Percentiles rank a stretch among this genome's conserved stretches.
Conservation (phyloP, 2,329 filamentous ascomycete genomes). For the Amauroascus niger region DNA sequence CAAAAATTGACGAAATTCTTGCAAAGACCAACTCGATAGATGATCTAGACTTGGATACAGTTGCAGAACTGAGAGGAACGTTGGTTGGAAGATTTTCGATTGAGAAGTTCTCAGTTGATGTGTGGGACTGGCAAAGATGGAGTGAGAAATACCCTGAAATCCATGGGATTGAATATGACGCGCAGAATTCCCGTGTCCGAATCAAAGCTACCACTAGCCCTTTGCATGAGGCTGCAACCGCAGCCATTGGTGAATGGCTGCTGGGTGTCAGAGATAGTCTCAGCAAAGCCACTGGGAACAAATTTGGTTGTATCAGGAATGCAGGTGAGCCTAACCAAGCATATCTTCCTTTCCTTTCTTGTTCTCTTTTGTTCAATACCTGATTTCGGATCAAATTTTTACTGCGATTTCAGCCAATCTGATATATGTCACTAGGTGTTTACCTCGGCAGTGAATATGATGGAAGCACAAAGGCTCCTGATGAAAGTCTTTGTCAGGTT, state of each 20-base stretch:
- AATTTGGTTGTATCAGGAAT: constrained; percentile 7
- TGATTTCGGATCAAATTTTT: too few relatives aligned
- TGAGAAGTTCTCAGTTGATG: constrained; percentile 12
- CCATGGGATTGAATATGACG: constrained; percentile 11
- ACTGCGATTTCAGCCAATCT: constrained; percentile 6
- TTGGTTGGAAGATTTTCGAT: constrained; percentile 13
- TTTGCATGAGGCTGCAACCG: constrained; percentile 5
- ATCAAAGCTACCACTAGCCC: constrained; percentile 12
- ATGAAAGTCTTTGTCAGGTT: constrained; percentile 10
- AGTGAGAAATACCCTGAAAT: constrained; percentile 11
- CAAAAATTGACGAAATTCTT: constrained; percentile 11
- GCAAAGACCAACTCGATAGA: constrained; percentile 12
- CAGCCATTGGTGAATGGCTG: constrained; percentile 11
- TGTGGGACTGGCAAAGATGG: constrained; percentile 12
- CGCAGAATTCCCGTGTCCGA: constrained; percentile 6
- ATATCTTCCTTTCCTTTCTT: background rate
- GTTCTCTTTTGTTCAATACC: background rate
- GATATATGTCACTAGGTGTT: constrained; percentile 5
- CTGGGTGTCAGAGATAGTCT: background rate
- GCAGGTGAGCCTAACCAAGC: constrained; percentile 8
- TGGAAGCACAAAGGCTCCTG: constrained; percentile 13
- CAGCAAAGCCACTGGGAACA: constrained; percentile 5
- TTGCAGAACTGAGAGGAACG: constrained; percentile 10
- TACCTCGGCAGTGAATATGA: constrained; percentile 3
- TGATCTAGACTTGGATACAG: constrained; percentile 12